A percentile compares a stretch with the other conserved stretches of the same genome.
These are phyloP conservation scores for Hygrophorus pudorinus DNA, from an alignment of 768 basidiomycete species.

Conservation along the genomic window DNA sequence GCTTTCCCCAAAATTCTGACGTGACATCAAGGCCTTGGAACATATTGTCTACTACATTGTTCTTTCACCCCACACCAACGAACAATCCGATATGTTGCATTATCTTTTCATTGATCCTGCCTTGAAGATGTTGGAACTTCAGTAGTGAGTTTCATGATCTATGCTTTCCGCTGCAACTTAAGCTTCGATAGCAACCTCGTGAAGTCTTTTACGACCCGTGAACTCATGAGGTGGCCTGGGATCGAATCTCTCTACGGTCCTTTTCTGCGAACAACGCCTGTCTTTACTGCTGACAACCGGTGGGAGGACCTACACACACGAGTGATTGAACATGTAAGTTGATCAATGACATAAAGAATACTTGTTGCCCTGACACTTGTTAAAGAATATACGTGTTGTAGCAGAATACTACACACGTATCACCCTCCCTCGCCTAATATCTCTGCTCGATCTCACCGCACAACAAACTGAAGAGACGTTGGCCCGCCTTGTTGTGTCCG, in stretches of 20 bases:
- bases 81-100: constrained; percentile 95
- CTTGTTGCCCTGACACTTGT: constrained; percentile 1
- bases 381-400: constrained; percentile 90
- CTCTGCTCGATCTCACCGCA: constrained; percentile 75
- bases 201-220: constrained; percentile 87
- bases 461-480: constrained; percentile 84
- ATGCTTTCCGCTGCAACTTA: constrained; percentile 9
- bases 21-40: constrained; percentile 62
- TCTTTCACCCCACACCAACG: constrained; percentile 90
- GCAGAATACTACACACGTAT: constrained; percentile 94
- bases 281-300: constrained; percentile 69
- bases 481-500: constrained; percentile 82
- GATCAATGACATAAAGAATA: not conserved
- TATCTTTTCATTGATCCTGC: constrained; percentile 75
- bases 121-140: constrained; percentile 69
- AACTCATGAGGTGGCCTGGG: constrained; percentile 96
- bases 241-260: constrained; percentile 84
- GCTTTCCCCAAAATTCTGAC: constrained; percentile 4
- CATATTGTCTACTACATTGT: constrained; percentile 93
- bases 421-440: constrained; percentile 69
- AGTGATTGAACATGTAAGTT: constrained; percentile 89
- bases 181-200: constrained; percentile 62
- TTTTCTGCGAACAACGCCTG: constrained; percentile 66
- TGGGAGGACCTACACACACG: constrained; percentile 96
- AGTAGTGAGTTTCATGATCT: constrained; percentile 48